Base-by-base conservation (phyloP, 306 rosid species). In the Pyrus communis region DNA sequence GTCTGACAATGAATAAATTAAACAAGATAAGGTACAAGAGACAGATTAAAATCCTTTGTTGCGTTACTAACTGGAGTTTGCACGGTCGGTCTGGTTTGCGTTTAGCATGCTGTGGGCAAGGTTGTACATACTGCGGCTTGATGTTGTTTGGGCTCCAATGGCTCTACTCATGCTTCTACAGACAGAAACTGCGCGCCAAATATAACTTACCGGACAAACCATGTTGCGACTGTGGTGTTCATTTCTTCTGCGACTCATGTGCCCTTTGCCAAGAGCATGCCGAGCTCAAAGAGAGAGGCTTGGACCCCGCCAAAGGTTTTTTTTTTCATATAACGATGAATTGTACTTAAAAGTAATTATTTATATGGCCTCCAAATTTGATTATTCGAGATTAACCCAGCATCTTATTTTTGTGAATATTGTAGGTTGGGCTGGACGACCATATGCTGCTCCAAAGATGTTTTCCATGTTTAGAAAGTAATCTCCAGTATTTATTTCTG, bases 191-290 rank as follows among this genome's bases (percentile, higher is more conserved):
- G 35, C 73, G 85, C 3, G 31, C 28, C 9, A 68, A 74, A 46
- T 82, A 23, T 35, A 61, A 69, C 7, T 52, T 82, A 12, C 82
- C 77, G 10, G 79, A 62, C 1, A 59, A 74, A 19, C 86, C 86
- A n/a, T 82, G 82, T 28, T 74, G 77, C 4, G 82, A 82, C 33
- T 78, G 82, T 31, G 75, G 82, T 25, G 86, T 82, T 30, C 82
- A 82, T 55, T 78, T 40, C 69, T 74, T 25, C 59, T 82, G 86
- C 22, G 74, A 68, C 0, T 0, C 67, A 11, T 82, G 86, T 40
- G 82, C 82, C 52, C 82, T 82, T 59, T 82, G 86, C 66, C 82
- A 78, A 82, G 86, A 78, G 33, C 59, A 60, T 38, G 69, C 74
- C 1, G 80, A 82, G 80, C 67, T 82, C 42, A 78, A 78, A 62